Conservation (phyloP, 2,329 filamentous ascomycete species). For the Exophiala sp. region DNA sequence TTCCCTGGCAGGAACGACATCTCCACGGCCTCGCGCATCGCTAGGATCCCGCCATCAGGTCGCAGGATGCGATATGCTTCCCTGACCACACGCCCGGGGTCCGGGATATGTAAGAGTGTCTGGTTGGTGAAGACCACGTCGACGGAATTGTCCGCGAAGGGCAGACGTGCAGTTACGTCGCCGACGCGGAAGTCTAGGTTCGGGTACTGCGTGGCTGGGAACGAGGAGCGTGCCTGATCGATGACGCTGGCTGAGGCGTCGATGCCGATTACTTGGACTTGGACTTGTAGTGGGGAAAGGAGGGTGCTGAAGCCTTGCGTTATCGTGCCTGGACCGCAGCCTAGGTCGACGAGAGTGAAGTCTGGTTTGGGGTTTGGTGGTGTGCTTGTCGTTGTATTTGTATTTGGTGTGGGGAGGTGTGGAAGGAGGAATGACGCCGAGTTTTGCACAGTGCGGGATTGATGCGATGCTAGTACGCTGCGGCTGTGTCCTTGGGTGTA, state of each 20-base stretch:
- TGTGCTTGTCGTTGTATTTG: neutral
- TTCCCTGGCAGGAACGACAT: constrained; percentile 29
- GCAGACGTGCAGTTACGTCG: constrained; percentile 37
- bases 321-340: constrained; percentile 41
- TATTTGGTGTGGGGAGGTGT: constrained; percentile 25
- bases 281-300: constrained; percentile 33
- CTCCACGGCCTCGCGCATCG: constrained; percentile 37
- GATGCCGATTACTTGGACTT: constrained; percentile 36
- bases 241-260: constrained; percentile 31
- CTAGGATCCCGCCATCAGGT: constrained; percentile 46
- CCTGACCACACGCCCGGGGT: constrained; percentile 45
- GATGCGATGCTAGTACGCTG: constrained; percentile 19
- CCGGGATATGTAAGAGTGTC: constrained; percentile 50
- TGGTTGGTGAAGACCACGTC: constrained; percentile 57
- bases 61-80: constrained; percentile 52
- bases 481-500: constrained; percentile 21
- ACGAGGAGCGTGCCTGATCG: constrained; percentile 30
- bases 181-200: constrained; percentile 35
- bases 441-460: constrained; percentile 31
- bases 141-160: constrained; percentile 45
- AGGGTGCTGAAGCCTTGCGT: constrained; percentile 36
- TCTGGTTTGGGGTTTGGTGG: neutral
- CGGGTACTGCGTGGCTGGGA: constrained; percentile 27
- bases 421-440: constrained; percentile 37
- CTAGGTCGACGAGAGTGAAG: constrained; percentile 38